Conservation (phyloP, 805 yeast species). For the Crinitomyces ghanaensis region DNA sequence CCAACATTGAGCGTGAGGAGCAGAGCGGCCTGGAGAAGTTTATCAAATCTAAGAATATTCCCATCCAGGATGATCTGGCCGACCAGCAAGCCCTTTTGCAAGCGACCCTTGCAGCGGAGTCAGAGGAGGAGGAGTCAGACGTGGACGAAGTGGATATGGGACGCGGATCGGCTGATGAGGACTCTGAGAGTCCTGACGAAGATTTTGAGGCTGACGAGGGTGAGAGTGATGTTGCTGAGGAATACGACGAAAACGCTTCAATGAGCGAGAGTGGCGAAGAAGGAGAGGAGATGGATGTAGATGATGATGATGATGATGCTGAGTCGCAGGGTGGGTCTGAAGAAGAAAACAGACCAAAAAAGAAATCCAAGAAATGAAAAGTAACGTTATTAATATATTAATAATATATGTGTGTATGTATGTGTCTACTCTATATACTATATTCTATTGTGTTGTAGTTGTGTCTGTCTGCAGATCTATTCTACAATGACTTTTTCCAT, state of each 20-base stretch:
- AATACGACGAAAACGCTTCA: constrained; percentile 65
- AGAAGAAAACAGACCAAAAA: no score
- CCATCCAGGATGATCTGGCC: constrained; percentile 79
- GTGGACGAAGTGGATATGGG: constrained; percentile 34
- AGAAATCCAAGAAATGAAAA: no score
- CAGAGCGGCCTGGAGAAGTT: constrained; percentile 67
- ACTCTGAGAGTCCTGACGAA: constrained; percentile 59
- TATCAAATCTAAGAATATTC: constrained; percentile 64
- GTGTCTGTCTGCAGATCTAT: no score
- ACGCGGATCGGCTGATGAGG: constrained; percentile 71
- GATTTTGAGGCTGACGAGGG: constrained; percentile 56
- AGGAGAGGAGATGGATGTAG: no score
- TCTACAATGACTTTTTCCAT: not conserved
- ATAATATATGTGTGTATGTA: no score
- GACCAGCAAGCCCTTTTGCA: constrained; percentile 75
- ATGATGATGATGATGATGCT: constrained; percentile 19
- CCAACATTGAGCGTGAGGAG: constrained; percentile 82
- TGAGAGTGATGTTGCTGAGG: constrained; percentile 73
- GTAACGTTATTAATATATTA: no score
- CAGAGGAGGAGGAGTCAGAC: constrained; percentile 46
- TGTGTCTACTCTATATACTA: not conserved
- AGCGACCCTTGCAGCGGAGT: constrained; percentile 56
- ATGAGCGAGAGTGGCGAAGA: constrained; percentile 17
- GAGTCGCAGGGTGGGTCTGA: constrained; percentile 5
- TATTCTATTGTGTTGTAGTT: not conserved